Base-by-base conservation (phyloP, 345 rosid genomes). In the Sisymbrium irio region DNA sequence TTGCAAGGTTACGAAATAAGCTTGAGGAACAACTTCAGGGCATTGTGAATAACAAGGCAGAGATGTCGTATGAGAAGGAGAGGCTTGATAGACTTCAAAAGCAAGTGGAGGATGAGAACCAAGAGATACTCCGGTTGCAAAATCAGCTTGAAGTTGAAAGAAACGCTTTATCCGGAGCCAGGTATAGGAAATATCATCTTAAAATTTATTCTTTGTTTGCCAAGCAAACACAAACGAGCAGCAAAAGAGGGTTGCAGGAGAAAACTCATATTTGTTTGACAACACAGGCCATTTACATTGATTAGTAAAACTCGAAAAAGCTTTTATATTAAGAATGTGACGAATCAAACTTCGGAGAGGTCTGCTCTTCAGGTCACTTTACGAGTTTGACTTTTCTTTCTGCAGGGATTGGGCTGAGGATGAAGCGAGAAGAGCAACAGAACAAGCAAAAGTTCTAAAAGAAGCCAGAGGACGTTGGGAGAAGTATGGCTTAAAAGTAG, bases 371-470 rank as follows among this genome's bases (percentile, higher is more conserved):
- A 30, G 18, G n/a, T 53, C 19, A 44, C 22, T 73, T 33, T 41
- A 46, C 1, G 37, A 4, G 18, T 27, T 27, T 27, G 54, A 41
- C 12, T 3, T 65, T 49, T 66, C 15, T 30, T 28, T 56, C 66
- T 79, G 28, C 76, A 94, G 99, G 83, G 79, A 88, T 57, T 95
- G 99, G 99, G 99, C 99, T 5, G 89, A 89, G 81, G 93, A 91
- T 45, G 98, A 91, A 83, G 96, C 95, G 15, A 89, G 85, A 82
- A 85, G 89, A 83, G 97, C 92, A 35, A 86, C 80, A 59, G 93
- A 85, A 59, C 90, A 87, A 55, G 97, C 96, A 36, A 88, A 86
- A 79, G 85, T 86, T 67, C 80, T 95, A 28, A 86, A 88, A 80
- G 92, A 90, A 73, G 99, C 97, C 54, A 87, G 99, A 76, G 87